phyloP scores from a whole-genome alignment of 2,329 filamentous ascomycete species.

The Berkeleyomyces basicola region DNA sequence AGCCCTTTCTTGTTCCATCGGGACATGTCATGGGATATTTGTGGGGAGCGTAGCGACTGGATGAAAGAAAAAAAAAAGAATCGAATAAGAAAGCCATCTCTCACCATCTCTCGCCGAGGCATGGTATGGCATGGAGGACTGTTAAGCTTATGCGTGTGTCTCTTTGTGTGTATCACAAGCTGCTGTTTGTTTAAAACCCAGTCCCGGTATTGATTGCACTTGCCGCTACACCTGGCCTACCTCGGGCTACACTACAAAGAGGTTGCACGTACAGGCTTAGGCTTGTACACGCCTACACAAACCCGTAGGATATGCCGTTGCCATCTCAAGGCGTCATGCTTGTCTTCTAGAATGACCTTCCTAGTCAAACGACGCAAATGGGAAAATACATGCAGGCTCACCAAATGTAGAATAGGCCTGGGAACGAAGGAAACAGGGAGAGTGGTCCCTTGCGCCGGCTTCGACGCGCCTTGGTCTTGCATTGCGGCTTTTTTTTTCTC shows the following conservation, averaged over 20 bases:
- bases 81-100: too few species aligned
- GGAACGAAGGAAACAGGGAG: not conserved
- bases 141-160: not conserved
- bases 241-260: not conserved
- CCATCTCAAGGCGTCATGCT: too few species aligned
- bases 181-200: not conserved
- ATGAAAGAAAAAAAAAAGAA: not conserved
- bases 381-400: too few species aligned
- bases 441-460: not conserved
- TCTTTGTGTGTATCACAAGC: not conserved
- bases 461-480: not conserved
- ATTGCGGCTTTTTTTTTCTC: not conserved
- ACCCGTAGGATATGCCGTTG: too few species aligned
- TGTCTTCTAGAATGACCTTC: too few species aligned
- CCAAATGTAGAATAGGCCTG: too few species aligned
- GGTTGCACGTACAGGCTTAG: not conserved
- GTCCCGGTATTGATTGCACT: not conserved
- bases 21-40: not conserved
- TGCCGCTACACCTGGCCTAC: not conserved
- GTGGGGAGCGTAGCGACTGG: not conserved
- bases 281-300: not conserved
- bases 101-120: not conserved
- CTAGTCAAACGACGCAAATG: too few species aligned
- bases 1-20: not conserved
- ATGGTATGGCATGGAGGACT: not conserved